A percentile compares a stretch with the other conserved stretches of the same genome.
Evolutionary conservation across 768 basidiomycete genomes (phyloP).

Genomic region (Kwoniella newhampshirensis): DNA sequence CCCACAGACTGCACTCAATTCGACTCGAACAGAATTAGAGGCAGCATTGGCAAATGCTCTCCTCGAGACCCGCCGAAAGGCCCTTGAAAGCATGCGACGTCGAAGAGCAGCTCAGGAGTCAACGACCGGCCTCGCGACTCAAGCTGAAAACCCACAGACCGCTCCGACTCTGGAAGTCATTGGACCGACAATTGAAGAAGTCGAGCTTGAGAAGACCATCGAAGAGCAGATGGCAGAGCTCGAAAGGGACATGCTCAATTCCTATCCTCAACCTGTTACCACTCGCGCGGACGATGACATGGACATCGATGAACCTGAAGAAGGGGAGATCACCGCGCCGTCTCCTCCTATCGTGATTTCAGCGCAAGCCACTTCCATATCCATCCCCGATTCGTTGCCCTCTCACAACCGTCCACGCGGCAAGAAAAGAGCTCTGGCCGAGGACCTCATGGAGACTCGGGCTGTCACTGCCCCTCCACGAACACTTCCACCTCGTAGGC

Average conservation of each 20-base stretch:
- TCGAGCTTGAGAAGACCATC: conserved; percentile 20
- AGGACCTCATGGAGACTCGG: conserved; percentile 39
- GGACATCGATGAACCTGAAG: conserved; percentile 35
- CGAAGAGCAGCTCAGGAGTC: conserved; percentile 14
- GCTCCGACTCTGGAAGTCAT: neutral
- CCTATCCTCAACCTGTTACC: neutral
- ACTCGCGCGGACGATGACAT: conserved; percentile 20
- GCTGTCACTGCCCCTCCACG: conserved; percentile 24
- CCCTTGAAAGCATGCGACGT: conserved; percentile 36
- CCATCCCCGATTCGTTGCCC: neutral
- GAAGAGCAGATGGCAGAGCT: conserved; percentile 40
- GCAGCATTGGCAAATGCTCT: conserved; percentile 22
- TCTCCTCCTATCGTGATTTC: conserved; percentile 3
- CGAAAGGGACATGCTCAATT: conserved; percentile 34
- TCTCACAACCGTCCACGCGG: conserved; percentile 17
- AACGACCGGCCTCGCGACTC: neutral
- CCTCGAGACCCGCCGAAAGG: conserved; percentile 33
- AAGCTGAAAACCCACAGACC: no score
- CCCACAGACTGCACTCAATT: no score
- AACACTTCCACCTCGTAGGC: conserved; percentile 18
- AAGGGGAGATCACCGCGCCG: conserved; percentile 35
- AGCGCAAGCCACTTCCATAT: conserved; percentile 5
- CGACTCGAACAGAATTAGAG: neutral
- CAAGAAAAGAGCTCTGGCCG: conserved; percentile 34
- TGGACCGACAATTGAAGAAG: neutral